Conservation (phyloP, 257 asterid genomes). For the Solanum ahanhuiri region DNA sequence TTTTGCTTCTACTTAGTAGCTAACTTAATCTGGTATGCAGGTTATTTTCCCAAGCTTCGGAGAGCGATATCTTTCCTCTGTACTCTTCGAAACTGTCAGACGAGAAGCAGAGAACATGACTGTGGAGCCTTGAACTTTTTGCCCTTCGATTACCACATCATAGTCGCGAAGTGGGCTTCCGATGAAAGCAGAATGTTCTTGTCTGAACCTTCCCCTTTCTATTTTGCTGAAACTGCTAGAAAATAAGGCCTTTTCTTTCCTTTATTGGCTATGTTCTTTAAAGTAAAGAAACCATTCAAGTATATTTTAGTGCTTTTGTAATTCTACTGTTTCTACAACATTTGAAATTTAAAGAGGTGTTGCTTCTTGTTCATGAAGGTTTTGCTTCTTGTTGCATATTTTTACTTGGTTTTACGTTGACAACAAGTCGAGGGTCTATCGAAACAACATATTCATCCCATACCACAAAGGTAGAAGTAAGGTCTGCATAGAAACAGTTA, state of each 20-base stretch:
- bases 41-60: constrained; percentile 86
- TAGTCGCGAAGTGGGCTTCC: background rate
- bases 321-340: background rate
- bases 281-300: background rate
- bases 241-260: background rate
- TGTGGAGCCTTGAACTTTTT: constrained; percentile 44
- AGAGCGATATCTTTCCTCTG: constrained; percentile 83
- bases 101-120: constrained; percentile 71
- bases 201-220: background rate
- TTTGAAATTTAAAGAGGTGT: background rate
- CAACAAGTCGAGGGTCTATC: background rate
- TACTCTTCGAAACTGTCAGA: constrained; percentile 67
- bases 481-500: background rate
- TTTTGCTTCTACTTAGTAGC: background rate
- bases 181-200: background rate
- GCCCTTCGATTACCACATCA: background rate
- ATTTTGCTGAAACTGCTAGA: background rate
- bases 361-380: background rate
- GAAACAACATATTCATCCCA: background rate
- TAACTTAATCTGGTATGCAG: constrained; percentile 18
- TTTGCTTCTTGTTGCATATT: background rate
- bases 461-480: background rate
- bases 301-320: background rate
- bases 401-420: background rate
- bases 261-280: background rate